Conservation (phyloP, 176 grass and related monocot species). For the Aegilops bicornis region DNA sequence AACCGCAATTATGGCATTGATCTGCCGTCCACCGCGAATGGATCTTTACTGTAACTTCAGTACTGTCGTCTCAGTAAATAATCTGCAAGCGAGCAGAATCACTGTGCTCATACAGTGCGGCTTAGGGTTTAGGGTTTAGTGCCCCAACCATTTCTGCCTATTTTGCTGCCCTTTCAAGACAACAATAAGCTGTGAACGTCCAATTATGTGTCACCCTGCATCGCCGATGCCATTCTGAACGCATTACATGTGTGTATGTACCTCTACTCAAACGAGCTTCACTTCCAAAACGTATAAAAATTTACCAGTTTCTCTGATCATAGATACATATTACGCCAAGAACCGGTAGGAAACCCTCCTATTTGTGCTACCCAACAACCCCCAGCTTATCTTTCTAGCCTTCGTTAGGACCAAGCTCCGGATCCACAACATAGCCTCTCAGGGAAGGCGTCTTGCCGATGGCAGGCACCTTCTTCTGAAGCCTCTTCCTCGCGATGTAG, state of each 20-base stretch:
- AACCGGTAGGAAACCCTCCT: constrained; percentile 33
- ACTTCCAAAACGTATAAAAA: constrained; percentile 52
- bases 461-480: constrained; percentile 61
- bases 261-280: constrained; percentile 50
- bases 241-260: constrained; percentile 50
- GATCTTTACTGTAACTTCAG: constrained; percentile 1
- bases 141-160: neutral
- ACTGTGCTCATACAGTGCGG: neutral
- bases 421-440: constrained; percentile 80
- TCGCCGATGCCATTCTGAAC: constrained; percentile 34
- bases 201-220: constrained; percentile 44
- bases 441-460: constrained; percentile 73
- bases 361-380: constrained; percentile 34
- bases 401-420: constrained; percentile 59
- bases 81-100: constrained; percentile 21
- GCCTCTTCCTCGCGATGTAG: constrained; percentile 76
- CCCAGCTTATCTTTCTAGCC: constrained; percentile 31
- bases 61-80: constrained; percentile 20
- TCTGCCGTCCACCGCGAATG: no score
- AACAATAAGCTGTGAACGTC: constrained; percentile 15
- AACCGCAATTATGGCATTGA: neutral
- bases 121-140: no score
- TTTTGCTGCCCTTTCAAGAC: constrained; percentile 10
- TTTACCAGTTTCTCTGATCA: constrained; percentile 47
- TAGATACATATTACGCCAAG: constrained; percentile 56